A percentile compares a stretch with the other conserved stretches of the same genome.
phyloP scores from a whole-genome alignment of 1,139 yeast genomes.

The Taphrina sp. region DNA sequence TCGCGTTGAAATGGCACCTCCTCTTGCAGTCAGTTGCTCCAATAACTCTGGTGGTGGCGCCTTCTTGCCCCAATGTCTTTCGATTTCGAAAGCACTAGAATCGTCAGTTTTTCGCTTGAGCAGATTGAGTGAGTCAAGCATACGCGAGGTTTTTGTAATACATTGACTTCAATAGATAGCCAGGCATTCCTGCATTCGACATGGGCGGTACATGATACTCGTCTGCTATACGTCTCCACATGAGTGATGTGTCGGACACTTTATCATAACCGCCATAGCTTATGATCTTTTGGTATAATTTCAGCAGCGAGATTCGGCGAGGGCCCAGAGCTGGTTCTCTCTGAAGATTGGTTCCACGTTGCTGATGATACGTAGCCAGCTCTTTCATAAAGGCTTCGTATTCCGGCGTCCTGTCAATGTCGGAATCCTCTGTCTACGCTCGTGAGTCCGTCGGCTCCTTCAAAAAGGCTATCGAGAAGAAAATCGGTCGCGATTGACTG shows the following conservation, averaged over 20 bases:
- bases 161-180: constrained; percentile 35
- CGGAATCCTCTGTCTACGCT: constrained; percentile 33
- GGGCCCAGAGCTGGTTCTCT: constrained; percentile 35
- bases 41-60: constrained; percentile 36
- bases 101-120: constrained; percentile 6
- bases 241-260: constrained; percentile 33
- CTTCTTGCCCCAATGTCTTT: constrained; percentile 33
- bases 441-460: background rate
- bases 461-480: too few species aligned
- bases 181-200: constrained; percentile 36
- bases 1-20: constrained; percentile 36
- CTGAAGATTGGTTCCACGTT: constrained; percentile 33
- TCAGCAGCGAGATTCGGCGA: constrained; percentile 33
- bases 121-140: background rate
- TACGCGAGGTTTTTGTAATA: constrained; percentile 36
- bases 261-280: constrained; percentile 36
- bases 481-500: too few species aligned
- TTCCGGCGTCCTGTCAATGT: constrained; percentile 35
- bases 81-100: constrained; percentile 34
- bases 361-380: constrained; percentile 33
- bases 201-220: constrained; percentile 35
- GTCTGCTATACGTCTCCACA: constrained; percentile 35
- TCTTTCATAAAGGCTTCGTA: constrained; percentile 32
- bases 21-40: constrained; percentile 35
- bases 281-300: constrained; percentile 35